These are phyloP conservation scores for Mrakia gelida DNA, from an alignment of 768 basidiomycete genomes.

Conservation along the genomic window DNA sequence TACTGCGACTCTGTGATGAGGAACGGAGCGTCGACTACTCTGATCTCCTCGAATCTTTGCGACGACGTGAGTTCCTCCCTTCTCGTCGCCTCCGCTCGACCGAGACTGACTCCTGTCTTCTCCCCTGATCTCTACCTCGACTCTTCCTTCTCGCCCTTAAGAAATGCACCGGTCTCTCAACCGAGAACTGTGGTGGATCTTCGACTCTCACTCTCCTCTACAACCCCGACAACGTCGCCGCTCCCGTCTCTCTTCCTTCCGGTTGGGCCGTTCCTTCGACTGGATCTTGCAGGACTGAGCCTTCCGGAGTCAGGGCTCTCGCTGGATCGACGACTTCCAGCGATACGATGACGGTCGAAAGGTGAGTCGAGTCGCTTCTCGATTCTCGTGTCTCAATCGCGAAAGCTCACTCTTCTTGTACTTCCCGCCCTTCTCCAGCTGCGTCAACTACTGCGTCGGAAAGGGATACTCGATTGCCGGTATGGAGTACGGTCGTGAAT, in stretches of 20 bases:
- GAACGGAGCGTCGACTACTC: conserved; percentile 42
- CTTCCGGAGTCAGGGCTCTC: conserved; percentile 14
- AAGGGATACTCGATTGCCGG: conserved; percentile 41
- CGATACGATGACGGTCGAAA: conserved; percentile 15
- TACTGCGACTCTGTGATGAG: conserved; percentile 42
- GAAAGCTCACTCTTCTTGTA: conserved; percentile 30
- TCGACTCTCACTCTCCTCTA: conserved; percentile 38
- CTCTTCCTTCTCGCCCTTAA: no score
- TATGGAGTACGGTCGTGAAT: conserved; percentile 39
- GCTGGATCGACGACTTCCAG: background rate
- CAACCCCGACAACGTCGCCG: conserved; percentile 34
- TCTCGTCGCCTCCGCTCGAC: no score
- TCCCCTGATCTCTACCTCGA: no score
- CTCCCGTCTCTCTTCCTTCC: background rate
- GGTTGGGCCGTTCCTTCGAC: background rate
- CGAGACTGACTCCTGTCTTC: no score
- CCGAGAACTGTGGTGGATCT: conserved; percentile 44
- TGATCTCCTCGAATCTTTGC: conserved; percentile 38
- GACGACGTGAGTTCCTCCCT: conserved; percentile 4
- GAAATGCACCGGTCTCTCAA: conserved; percentile 34
- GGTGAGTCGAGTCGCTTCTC: background rate
- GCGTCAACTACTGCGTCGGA: conserved; percentile 2
- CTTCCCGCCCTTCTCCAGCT: conserved; percentile 13
- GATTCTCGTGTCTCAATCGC: background rate
- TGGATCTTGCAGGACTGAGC: conserved; percentile 18